Base-by-base conservation (phyloP, 2,329 filamentous ascomycete genomes). In the Phialocephala sp. region DNA sequence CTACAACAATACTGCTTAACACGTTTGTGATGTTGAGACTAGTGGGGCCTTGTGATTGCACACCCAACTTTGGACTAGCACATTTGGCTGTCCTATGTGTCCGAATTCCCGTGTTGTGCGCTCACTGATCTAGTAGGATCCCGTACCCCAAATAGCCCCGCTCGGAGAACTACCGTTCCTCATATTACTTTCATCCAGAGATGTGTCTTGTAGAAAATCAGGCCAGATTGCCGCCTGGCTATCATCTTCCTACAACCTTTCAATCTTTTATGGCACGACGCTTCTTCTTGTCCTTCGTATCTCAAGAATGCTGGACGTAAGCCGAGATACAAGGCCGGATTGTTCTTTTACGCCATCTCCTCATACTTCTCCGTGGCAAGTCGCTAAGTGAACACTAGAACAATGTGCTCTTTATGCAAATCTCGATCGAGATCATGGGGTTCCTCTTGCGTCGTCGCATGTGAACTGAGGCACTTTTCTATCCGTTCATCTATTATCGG, bases 341-440 rank as follows among this genome's bases (percentile, higher is more conserved):
- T 27, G 37, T 24, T 39, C 24, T 57, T 62, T 47, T 37, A 56
- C 22, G 54, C n/a, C 24, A 20, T 52, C 39, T 47, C 50, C 36
- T 39, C 14, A 9, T 37, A 12, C 14, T 24, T 35, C 6, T 9
- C 52, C 45, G 24, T 36, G 45, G 43, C 43, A 20, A 50, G n/a
- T 11, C 45, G 45, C 45, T 11, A 50, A 50, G 45, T 20, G n/a
- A 47, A 20, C 45, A 50, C 45, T 60, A 60, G 32, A 6, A 52
- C 36, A 27, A 54, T 36, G 59, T 32, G 47, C 36, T 27, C n/a
- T 41, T 62, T 36, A 55, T 47, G 47, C 59, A 62, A 41, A 55
- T 55, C 50, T 41, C 36, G 41, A 11, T 36, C 20, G 14, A 56
- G 37, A 55, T 62, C 59, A 62, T 62, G 47, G 54, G 59, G 41